Evolutionary conservation across 2,329 filamentous ascomycete genomes (phyloP).

Genomic region (Neopestalotiopsis sp.): DNA sequence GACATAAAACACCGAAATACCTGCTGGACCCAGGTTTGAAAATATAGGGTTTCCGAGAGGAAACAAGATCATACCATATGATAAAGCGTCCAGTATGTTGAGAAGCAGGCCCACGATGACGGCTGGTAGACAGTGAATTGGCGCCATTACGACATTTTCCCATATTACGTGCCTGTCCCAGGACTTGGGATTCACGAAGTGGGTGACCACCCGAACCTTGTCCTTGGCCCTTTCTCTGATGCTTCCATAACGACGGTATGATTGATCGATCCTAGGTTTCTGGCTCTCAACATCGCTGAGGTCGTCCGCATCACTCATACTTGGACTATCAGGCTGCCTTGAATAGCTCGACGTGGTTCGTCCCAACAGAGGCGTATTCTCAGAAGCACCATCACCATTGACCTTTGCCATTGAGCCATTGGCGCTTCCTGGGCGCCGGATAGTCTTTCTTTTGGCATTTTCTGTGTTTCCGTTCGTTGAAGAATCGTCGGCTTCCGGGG

Average conservation of each 20-base stretch:
- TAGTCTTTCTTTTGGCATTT: background rate
- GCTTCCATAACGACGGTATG: slow-evolving; percentile 28
- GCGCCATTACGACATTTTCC: slow-evolving; percentile 67
- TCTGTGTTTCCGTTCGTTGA: background rate
- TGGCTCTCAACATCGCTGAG: slow-evolving; percentile 56
- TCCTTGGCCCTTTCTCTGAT: slow-evolving; percentile 28
- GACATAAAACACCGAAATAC: slow-evolving; percentile 98
- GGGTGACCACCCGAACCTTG: slow-evolving; percentile 28
- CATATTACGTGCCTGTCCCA: slow-evolving; percentile 75
- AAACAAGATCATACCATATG: slow-evolving; percentile 96
- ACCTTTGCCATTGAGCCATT: slow-evolving; percentile 18
- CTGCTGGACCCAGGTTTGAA: slow-evolving; percentile 83
- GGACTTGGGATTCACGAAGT: slow-evolving; percentile 63
- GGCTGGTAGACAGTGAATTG: slow-evolving; percentile 76
- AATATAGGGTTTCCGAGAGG: slow-evolving; percentile 89
- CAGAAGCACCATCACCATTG: slow-evolving; percentile 28
- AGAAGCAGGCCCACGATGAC: slow-evolving; percentile 88
- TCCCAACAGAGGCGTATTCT: slow-evolving; percentile 54
- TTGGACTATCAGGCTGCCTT: slow-evolving; percentile 31
- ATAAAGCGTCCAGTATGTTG: slow-evolving; percentile 92
- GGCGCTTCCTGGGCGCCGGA: background rate
- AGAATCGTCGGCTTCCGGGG: slow-evolving; percentile 20
- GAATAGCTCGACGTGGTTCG: slow-evolving; percentile 36
- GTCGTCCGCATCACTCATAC: slow-evolving; percentile 29
- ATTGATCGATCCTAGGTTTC: slow-evolving; percentile 39